Percentiles rank a stretch among this genome's conserved stretches.
Conservation (phyloP, 2,329 filamentous ascomycete genomes). For the Acrocalymma vagum region DNA sequence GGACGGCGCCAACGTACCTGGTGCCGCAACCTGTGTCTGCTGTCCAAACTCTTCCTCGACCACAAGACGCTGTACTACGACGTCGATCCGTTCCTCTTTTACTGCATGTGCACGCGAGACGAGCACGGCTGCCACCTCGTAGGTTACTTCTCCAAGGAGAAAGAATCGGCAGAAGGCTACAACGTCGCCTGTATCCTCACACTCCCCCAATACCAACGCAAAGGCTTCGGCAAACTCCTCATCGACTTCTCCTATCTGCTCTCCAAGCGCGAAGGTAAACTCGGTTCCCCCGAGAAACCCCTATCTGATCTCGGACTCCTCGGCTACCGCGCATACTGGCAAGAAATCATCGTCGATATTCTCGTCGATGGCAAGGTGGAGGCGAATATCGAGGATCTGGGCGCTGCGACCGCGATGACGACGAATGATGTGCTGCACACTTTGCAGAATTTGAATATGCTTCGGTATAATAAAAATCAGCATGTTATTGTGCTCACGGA, state of each 20-base stretch:
- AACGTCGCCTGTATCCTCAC: slow-evolving; percentile 98
- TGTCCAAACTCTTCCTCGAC: slow-evolving; percentile 96
- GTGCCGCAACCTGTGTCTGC: slow-evolving; percentile 92
- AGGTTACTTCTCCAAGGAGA: slow-evolving; percentile 99
- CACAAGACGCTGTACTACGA: slow-evolving; percentile 99
- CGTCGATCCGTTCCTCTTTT: slow-evolving; percentile 98
- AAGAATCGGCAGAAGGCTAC: slow-evolving; percentile 95
- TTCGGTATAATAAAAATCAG: slow-evolving; percentile 94
- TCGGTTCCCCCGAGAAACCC: slow-evolving; percentile 96
- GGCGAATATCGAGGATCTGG: slow-evolving; percentile 87
- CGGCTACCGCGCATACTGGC: slow-evolving; percentile 97
- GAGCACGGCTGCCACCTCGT: slow-evolving; percentile 93
- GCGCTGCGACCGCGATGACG: slow-evolving; percentile 87
- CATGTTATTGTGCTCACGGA: slow-evolving; percentile 95
- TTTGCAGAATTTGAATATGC: slow-evolving; percentile 91
- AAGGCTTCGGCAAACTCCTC: slow-evolving; percentile 89
- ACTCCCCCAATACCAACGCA: slow-evolving; percentile 93
- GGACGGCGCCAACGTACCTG: slow-evolving; percentile 92
- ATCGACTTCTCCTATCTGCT: slow-evolving; percentile 99
- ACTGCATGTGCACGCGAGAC: slow-evolving; percentile 92
- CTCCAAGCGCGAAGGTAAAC: slow-evolving; percentile 91
- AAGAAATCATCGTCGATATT: slow-evolving; percentile 89
- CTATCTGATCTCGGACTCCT: slow-evolving; percentile 91
- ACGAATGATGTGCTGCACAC: slow-evolving; percentile 96
- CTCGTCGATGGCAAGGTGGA: slow-evolving; percentile 74